phyloP scores from a whole-genome alignment of 2,329 filamentous ascomycete genomes.

The Aureobasidium mangrovei region DNA sequence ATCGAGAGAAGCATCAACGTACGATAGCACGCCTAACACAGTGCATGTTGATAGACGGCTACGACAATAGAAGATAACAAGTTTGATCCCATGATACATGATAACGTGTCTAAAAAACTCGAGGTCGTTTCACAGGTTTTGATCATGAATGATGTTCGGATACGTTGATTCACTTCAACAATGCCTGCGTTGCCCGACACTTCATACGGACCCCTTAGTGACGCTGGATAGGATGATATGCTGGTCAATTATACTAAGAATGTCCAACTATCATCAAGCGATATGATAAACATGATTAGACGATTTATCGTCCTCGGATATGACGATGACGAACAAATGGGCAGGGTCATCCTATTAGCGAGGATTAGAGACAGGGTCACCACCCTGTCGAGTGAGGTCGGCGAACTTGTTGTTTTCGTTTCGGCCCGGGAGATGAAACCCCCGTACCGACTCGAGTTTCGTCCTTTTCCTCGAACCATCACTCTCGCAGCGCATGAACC shows the following conservation, averaged over 20 bases:
- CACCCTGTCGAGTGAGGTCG: background rate
- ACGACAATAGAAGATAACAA: background rate
- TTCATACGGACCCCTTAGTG: too few relatives aligned
- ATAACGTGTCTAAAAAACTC: too few relatives aligned
- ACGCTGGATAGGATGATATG: too few relatives aligned
- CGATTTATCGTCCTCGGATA: too few relatives aligned
- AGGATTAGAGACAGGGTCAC: background rate
- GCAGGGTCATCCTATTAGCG: background rate
- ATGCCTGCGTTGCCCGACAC: too few relatives aligned
- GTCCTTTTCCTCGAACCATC: background rate
- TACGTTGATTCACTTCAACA: too few relatives aligned
- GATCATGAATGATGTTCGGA: too few relatives aligned
- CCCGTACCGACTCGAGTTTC: background rate
- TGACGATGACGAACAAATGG: background rate
- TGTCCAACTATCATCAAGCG: too few relatives aligned
- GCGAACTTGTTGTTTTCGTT: background rate
- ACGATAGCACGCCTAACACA: background rate
- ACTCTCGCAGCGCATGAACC: constrained; percentile 21
- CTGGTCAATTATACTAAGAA: too few relatives aligned
- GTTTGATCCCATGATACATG: too few relatives aligned
- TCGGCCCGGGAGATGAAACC: constrained; percentile 1
- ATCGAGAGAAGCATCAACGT: background rate
- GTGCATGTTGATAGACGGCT: background rate
- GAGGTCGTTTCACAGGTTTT: too few relatives aligned
- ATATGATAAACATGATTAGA: too few relatives aligned